Evolutionary conservation across 176 grass and related monocot genomes (phyloP).

Genomic region (Thinopyrum elongatum): DNA sequence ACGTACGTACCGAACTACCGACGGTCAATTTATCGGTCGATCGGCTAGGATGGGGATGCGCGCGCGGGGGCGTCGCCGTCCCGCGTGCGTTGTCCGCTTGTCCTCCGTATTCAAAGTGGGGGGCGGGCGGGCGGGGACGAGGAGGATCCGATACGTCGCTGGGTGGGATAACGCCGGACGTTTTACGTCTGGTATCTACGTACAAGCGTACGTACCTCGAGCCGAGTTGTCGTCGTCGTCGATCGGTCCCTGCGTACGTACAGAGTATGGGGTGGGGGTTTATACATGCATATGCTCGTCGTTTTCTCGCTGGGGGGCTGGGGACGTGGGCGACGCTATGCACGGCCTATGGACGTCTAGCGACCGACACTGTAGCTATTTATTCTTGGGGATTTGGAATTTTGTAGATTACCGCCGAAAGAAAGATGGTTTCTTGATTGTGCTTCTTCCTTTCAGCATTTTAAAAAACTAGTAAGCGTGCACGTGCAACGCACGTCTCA

Average conservation of each 20-base stretch:
- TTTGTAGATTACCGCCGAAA: too few relatives aligned
- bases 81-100: constrained; percentile 11
- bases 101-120: not conserved
- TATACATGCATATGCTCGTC: not conserved
- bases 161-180: not conserved
- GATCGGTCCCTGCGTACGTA: not conserved
- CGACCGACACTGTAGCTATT: too few relatives aligned
- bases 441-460: too few relatives aligned
- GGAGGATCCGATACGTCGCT: constrained; percentile 1
- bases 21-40: not conserved
- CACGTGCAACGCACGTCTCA: too few relatives aligned
- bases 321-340: too few relatives aligned
- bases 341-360: too few relatives aligned
- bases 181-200: not conserved
- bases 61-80: not conserved
- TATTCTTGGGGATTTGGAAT: too few relatives aligned
- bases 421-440: too few relatives aligned
- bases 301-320: not conserved
- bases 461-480: too few relatives aligned
- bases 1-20: not conserved
- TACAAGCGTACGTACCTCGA: not conserved
- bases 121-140: not conserved
- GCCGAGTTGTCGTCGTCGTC: too few relatives aligned
- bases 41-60: not conserved
- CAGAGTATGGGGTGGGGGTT: not conserved